These are phyloP conservation scores for Penicillium atrosanguineum DNA, from an alignment of 495 filamentous ascomycete species.

Conservation along the genomic window DNA sequence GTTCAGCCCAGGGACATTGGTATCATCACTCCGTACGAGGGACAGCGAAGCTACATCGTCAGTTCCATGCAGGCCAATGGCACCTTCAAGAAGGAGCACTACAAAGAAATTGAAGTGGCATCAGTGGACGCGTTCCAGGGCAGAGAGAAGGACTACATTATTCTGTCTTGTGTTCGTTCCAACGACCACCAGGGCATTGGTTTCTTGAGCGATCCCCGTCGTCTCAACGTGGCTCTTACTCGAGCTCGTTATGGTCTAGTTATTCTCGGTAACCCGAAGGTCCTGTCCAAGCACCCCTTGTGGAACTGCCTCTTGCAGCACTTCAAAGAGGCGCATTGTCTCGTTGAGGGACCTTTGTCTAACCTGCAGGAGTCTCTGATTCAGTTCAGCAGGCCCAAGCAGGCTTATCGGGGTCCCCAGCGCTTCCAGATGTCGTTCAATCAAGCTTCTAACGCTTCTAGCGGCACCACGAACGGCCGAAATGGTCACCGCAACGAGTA, in stretches of 20 bases:
- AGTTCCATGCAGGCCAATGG: slow-evolving; percentile 98
- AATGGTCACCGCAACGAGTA: slow-evolving; percentile 66
- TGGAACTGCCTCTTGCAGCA: slow-evolving; percentile 97
- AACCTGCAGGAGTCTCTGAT: slow-evolving; percentile 93
- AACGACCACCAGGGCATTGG: slow-evolving; percentile 99
- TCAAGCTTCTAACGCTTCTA: slow-evolving; percentile 56
- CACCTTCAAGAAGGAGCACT: slow-evolving; percentile 95
- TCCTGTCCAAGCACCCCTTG: slow-evolving; percentile 93
- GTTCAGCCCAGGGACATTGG: slow-evolving; percentile 89
- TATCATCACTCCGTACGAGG: slow-evolving; percentile 98
- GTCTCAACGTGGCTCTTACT: slow-evolving; percentile 97
- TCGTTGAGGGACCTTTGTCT: slow-evolving; percentile 94
- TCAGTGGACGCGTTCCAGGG: slow-evolving; percentile 99
- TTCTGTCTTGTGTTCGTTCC: slow-evolving; percentile 95
- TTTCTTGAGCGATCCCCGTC: slow-evolving; percentile 96
- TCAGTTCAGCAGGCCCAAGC: slow-evolving; percentile 93
- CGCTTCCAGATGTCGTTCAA: slow-evolving; percentile 83
- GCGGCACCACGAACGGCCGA: slow-evolving; percentile 47
- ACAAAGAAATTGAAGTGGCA: slow-evolving; percentile 98
- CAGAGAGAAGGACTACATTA: slow-evolving; percentile 98
- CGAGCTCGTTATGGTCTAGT: slow-evolving; percentile 95
- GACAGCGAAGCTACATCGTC: slow-evolving; percentile 96
- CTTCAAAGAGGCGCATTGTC: slow-evolving; percentile 95
- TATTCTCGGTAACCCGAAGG: slow-evolving; percentile 97
- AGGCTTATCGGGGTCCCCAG: slow-evolving; percentile 86